A percentile compares a stretch with the other conserved stretches of the same genome.
Conservation (phyloP, 108 stramenopile genomes). For the Bacterosira constricta region DNA sequence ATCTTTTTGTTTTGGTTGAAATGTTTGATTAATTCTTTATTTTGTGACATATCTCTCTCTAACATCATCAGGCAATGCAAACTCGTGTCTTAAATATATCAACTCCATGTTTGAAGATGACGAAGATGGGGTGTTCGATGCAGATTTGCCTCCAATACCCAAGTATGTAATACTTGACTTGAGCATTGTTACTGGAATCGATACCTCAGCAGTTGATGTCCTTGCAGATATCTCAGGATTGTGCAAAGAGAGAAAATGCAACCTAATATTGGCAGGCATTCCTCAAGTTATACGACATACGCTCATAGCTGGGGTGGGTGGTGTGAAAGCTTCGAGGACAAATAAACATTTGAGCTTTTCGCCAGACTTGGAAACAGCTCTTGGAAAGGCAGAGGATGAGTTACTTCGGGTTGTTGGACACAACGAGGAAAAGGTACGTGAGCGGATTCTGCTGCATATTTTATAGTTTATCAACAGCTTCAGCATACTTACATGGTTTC, state of each 20-base stretch:
- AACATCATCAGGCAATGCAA: too few relatives aligned
- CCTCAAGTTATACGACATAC: constrained; percentile 38
- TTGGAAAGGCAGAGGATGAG: constrained; percentile 73
- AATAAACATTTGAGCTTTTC: constrained; percentile 55
- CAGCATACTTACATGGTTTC: too few relatives aligned
- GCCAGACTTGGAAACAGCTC: constrained; percentile 57
- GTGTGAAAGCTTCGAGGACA: constrained; percentile 56
- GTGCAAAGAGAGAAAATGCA: constrained; percentile 60
- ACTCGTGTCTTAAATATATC: constrained; percentile 66
- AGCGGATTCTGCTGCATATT: too few relatives aligned
- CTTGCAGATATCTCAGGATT: constrained; percentile 60
- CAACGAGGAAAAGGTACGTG: constrained; percentile 45
- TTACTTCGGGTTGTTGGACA: constrained; percentile 49
- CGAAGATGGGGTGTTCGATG: constrained; percentile 5
- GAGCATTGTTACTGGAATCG: constrained; percentile 72
- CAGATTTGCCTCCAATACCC: constrained; percentile 59
- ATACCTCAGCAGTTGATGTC: constrained; percentile 71
- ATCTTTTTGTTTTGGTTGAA: too few relatives aligned
- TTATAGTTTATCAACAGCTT: too few relatives aligned
- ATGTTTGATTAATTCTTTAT: too few relatives aligned
- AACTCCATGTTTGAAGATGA: constrained; percentile 79
- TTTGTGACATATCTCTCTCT: too few relatives aligned
- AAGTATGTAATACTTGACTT: constrained; percentile 67
- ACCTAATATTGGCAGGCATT: constrained; percentile 58
- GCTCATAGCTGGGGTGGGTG: constrained; percentile 51